Base-by-base conservation (phyloP, 2,329 filamentous ascomycete genomes). In the Verruconis gallopava region DNA sequence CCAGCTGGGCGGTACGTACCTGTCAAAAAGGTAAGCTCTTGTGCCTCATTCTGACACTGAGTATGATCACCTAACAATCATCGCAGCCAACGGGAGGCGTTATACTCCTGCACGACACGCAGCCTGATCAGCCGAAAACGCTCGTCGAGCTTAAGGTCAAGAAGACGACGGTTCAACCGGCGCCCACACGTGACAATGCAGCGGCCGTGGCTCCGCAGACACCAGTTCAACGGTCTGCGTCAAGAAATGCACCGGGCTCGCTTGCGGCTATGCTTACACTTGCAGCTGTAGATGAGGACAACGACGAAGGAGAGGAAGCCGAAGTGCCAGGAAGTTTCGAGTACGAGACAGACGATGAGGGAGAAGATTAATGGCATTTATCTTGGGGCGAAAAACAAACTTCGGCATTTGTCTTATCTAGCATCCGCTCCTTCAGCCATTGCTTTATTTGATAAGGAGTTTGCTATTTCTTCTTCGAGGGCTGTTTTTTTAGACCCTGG, bases 91-190 rank as follows among this genome's bases (percentile, higher is more conserved):
- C 89, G 33, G 89, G 91, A 50, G 91, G 91, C 50, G 85, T 93
- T 28, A 78, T 96, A 22, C 73, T 98, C n/a, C 76, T 98, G 17
- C 72, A 84, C 43, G 91, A 98, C 59, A 86, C 79, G 12, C 73
- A 80, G 49, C 82, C 86, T 1, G 74, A 77, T 1, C 81, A 93
- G 59, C 64, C 78, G 37, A 93, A 93, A 60, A 68, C 77, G 14
- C 72, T 91, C 5, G 73, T 98, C 37, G 91, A 96, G 59, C 77
- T 96, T 61, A 94, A 93, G 67, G 75, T 93, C 33, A 91, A 88
- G 72, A 94, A 93, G 56, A 63, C 72, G 48, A 57, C 64, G 4
- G 63, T 69, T 9, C 55, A 62, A 17, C 58, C 66, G 11, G 53
- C 63, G n/a, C 59, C 68, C 51, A 58, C 66, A 45, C 53, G 64